Base-by-base conservation (phyloP, 1,139 yeast species). In the Geotrichum candidum region DNA sequence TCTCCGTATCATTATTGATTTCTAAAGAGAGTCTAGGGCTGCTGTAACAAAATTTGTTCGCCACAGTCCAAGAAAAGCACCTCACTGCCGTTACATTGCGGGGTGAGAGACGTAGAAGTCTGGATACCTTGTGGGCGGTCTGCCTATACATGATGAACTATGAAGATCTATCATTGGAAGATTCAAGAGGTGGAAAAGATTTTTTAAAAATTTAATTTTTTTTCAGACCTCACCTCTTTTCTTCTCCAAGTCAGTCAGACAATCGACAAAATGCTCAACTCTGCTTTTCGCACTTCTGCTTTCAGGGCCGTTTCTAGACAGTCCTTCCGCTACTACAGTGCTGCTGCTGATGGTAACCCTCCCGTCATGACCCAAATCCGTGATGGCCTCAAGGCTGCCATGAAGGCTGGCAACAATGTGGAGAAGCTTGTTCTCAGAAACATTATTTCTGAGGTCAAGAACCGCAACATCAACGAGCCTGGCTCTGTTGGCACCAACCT, bases 361-460 rank as follows among this genome's bases (percentile, higher is more conserved):
- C 77, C 77, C 0, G 66, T 74, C 23, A 73, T 75, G 76, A 66
- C 70, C 3, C 51, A 57, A 25, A 70, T 75, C 22, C 69, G 77
- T n/a, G 68, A 69, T 60, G 64, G 67, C 27, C 69, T 75, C 51
- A 75, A 75, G 62, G 64, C 61, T 9, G 77, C 78, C 15, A 75
- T 75, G 77, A 65, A 70, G 54, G 60, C 71, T 22, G 71, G 73
- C 22, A 65, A 70, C 57, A 56, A 56, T 13, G 58, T 63, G 0
- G 67, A 68, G 62, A 85, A 85, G 68, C 84, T 82, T 57, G 84
- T 87, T 1, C 78, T 85, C 53, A 78, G 85, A 65, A 78, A 82
- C 15, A 76, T 86, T 11, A 74, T 86, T 69, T 78, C 88, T 4
- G 81, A 80, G 22, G 80, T 85, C 65, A 85, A 86, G 73, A 85